Evolutionary conservation across 108 stramenopile species (phyloP).

Genomic region (Nitzschia inconspicua): DNA sequence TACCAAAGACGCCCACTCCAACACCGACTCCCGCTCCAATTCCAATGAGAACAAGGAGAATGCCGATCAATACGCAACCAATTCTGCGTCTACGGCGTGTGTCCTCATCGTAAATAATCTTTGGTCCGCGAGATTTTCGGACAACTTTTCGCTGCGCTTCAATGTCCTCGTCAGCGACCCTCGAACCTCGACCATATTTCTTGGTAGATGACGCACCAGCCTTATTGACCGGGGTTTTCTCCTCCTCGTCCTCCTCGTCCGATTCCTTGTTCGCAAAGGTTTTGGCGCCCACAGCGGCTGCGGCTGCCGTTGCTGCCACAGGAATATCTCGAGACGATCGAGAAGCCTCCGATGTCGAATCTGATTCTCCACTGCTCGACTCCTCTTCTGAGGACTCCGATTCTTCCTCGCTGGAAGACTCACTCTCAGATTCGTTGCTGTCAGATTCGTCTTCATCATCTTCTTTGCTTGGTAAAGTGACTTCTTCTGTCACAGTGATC

Average conservation of each 20-base stretch:
- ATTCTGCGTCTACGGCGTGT: conserved; percentile 13
- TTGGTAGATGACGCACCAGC: no score
- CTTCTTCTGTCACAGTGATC: not conserved
- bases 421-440: not conserved
- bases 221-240: no score
- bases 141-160: not conserved
- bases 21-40: conserved; percentile 31
- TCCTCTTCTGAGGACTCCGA: not conserved
- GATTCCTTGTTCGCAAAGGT: not conserved
- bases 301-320: not conserved
- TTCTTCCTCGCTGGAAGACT: not conserved
- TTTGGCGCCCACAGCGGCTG: not conserved
- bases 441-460: not conserved
- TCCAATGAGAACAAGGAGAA: conserved; percentile 26
- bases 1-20: conserved; percentile 26
- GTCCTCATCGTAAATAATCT: conserved; percentile 17
- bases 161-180: not conserved
- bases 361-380: not conserved
- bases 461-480: not conserved
- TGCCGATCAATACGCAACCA: conserved; percentile 18
- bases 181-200: no score
- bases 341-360: not conserved
- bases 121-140: not conserved
- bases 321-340: not conserved
- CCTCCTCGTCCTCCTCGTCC: not conserved